These are phyloP conservation scores for Rozella allomycis DNA, from an alignment of 371 early-diverging fungal species.

Conservation along the genomic window DNA sequence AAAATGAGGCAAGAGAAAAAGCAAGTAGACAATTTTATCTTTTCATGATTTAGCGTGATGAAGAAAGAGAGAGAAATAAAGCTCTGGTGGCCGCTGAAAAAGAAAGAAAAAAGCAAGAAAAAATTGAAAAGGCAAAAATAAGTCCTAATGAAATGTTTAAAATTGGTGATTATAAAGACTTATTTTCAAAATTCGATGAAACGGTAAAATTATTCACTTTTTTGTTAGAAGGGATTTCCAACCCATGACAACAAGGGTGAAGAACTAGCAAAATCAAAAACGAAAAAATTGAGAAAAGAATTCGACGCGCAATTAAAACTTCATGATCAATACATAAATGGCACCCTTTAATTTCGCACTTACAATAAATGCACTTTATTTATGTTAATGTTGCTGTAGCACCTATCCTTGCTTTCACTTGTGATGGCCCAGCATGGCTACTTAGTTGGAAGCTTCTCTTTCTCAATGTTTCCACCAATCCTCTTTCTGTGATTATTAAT, in stretches of 20 bases:
- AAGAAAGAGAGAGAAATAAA: conserved; percentile 20
- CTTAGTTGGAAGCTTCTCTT: no score
- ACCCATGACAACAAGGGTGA: conserved; percentile 55
- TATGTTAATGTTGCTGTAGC: no score
- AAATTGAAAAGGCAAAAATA: conserved; percentile 47
- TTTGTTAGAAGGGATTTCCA: conserved; percentile 43
- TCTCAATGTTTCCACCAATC: no score
- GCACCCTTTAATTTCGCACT: no score
- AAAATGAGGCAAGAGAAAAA: conserved; percentile 35
- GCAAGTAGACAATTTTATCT: conserved; percentile 3
- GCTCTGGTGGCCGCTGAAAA: conserved; percentile 21
- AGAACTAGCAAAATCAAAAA: conserved; percentile 52
- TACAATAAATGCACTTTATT: no score
- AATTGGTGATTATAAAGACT: conserved; percentile 20
- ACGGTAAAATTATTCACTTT: conserved; percentile 6
- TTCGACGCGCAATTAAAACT: conserved; percentile 58
- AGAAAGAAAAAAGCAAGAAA: conserved; percentile 40
- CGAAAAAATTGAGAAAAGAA: conserved; percentile 72
- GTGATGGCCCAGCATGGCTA: no score
- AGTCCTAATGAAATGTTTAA: conserved; percentile 59
- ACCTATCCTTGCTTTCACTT: no score
- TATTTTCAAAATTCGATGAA: conserved; percentile 60
- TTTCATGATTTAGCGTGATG: no score
- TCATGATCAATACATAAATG: conserved; percentile 63
- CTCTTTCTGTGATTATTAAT: no score